Conservation (phyloP, 306 rosid genomes). For the Pyrus bretschneideri region DNA sequence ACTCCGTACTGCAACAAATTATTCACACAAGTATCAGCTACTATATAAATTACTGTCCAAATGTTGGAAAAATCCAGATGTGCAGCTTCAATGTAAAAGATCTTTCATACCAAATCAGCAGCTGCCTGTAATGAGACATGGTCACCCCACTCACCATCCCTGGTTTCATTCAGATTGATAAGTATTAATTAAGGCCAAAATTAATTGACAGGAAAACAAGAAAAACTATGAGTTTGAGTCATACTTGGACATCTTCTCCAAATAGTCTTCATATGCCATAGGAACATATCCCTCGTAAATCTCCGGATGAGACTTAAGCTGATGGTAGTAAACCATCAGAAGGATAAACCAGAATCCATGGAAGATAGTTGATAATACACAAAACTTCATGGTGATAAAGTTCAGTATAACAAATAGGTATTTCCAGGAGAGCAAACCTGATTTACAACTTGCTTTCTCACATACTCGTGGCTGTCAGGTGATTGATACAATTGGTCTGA, state of each 20-base stretch:
- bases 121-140: conserved; percentile 92
- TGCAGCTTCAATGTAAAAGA: not conserved
- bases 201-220: not conserved
- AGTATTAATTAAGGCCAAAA: conserved; percentile 6
- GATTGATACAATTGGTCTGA: conserved; percentile 68
- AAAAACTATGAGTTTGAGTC: conserved; percentile 1
- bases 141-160: conserved; percentile 95
- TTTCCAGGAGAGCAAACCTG: conserved; percentile 45
- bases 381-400: conserved; percentile 6
- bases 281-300: conserved; percentile 88
- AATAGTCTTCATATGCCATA: conserved; percentile 60
- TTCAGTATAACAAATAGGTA: conserved; percentile 5
- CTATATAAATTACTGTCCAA: not conserved
- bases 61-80: not conserved
- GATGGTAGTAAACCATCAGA: conserved; percentile 16
- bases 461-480: conserved; percentile 53
- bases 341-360: conserved; percentile 24
- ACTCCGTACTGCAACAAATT: conserved; percentile 51
- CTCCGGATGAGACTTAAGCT: conserved; percentile 75
- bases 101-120: conserved; percentile 56
- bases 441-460: conserved; percentile 56
- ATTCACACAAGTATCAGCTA: conserved; percentile 9
- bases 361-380: not conserved
- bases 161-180: conserved; percentile 30
- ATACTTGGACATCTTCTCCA: conserved; percentile 74